phyloP scores from a whole-genome alignment of 2,329 filamentous ascomycete genomes.

The Alternaria sp. region DNA sequence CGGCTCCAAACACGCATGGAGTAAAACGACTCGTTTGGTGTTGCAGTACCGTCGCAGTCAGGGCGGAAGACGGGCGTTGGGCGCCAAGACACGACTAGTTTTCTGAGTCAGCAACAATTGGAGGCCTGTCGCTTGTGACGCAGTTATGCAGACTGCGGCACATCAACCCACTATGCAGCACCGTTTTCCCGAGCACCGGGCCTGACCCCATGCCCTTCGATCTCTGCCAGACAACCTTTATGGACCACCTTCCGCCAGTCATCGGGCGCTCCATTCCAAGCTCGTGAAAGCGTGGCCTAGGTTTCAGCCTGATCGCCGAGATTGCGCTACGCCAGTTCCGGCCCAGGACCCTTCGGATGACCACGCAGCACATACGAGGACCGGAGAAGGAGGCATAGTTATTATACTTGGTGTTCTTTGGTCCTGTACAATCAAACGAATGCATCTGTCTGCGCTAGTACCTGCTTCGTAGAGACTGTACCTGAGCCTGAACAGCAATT shows the following conservation, averaged over 20 bases:
- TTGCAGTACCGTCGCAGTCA: constrained; percentile 5
- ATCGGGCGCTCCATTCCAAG: constrained; percentile 5
- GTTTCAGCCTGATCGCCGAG: constrained; percentile 15
- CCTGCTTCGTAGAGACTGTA: constrained; percentile 1
- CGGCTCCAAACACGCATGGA: constrained; percentile 2
- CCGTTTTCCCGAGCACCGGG: constrained; percentile 18
- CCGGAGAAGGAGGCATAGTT: constrained; percentile 4
- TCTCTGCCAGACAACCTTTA: constrained; percentile 13
- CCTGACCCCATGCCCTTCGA: constrained; percentile 14
- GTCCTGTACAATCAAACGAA: not conserved
- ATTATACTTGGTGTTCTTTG: not conserved
- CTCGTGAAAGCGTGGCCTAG: constrained; percentile 10
- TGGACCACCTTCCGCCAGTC: constrained; percentile 10
- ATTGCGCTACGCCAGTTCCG: constrained; percentile 7
- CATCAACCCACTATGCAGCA: constrained; percentile 15
- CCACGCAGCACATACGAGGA: constrained; percentile 6
- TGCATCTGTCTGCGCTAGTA: constrained; percentile 8
- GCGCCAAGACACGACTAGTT: constrained; percentile 8
- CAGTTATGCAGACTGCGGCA: constrained; percentile 14
- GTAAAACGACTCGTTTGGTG: not conserved
- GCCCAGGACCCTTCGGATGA: constrained; percentile 8
- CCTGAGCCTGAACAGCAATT: not conserved
- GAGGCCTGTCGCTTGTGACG: constrained; percentile 15
- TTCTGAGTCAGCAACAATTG: constrained; percentile 12
- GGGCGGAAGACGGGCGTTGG: constrained; percentile 8